Evolutionary conservation across 768 basidiomycete species (phyloP), one percentile per base, ranked within the genome.

Genomic region (Inosperma sp.): DNA sequence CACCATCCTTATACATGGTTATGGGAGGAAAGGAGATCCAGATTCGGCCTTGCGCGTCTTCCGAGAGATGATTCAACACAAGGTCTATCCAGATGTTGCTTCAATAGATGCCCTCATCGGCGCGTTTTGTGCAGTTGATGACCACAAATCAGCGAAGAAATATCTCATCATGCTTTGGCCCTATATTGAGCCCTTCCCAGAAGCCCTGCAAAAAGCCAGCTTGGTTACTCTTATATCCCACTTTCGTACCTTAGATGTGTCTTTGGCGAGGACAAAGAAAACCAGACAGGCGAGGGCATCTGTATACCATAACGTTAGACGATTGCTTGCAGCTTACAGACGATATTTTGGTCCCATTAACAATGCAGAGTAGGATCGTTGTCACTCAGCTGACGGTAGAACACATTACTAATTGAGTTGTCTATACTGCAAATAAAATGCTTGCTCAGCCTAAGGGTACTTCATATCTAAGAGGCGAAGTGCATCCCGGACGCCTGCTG

Each of bases 1-100:
- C 71, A 91, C 89, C 21, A 82, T 84, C 54, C 75, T 93, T 53
- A 83, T 93, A 57, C 72, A 75, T 29, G 89, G 86, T 2, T 78
- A 84, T 63, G 85, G 79, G 17, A 78, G 80, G n/a, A 72, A 74
- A 45, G 77, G 79, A 12, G 67, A 80, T 26, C 79, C 85, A 5
- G 67, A 69, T 3, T 62, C 67, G 22, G 86, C 86, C 0, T 65
- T 78, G 56, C 66, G 63, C 26, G 67, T 73, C 21, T 91, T 89
- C 60, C 74, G 74, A 27, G 65, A 72, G 31, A 89, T 93, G 86
- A 56, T 86, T 10, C 66, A 70, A 2, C 65, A 69, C 12, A 84
- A 82, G 14, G 67, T 91, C 42, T 62, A 68, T 21, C 91, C 90
- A 5, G 91, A 93, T 59, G 70, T 85, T 6, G 74, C 80, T 7